These are phyloP conservation scores for Fusarium sublunatum DNA, from an alignment of 2,329 filamentous ascomycete species.

Conservation along the genomic window DNA sequence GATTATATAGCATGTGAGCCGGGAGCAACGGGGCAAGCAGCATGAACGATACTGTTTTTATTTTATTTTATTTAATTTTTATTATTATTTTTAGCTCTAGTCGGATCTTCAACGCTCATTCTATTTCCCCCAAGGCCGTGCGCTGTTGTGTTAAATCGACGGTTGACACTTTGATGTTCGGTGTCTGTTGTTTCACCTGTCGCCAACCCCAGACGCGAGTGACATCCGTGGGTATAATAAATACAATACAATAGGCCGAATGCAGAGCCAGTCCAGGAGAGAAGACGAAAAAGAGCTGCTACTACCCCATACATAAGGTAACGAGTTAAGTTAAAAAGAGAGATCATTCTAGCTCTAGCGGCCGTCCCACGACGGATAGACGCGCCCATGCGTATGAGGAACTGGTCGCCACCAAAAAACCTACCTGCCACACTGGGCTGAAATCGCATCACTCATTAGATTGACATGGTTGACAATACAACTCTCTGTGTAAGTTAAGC, in stretches of 20 bases:
- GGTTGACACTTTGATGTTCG: conserved; percentile 29
- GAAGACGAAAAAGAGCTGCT: not conserved
- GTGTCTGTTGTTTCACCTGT: conserved; percentile 37
- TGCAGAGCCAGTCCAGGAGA: not conserved
- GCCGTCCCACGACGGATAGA: conserved; percentile 38
- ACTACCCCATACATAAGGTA: conserved; percentile 10
- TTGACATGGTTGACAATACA: not conserved
- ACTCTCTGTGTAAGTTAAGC: not conserved
- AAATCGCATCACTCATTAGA: conserved; percentile 9
- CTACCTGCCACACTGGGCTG: conserved; percentile 37
- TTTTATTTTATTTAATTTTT: no score
- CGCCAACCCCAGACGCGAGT: conserved; percentile 31
- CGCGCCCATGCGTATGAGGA: conserved; percentile 31
- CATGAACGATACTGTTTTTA: not conserved
- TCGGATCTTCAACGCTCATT: conserved; percentile 5
- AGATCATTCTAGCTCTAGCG: conserved; percentile 36
- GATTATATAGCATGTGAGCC: not conserved
- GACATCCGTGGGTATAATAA: conserved; percentile 16
- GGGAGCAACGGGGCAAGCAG: not conserved
- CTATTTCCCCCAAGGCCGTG: conserved; percentile 30
- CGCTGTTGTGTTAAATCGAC: conserved; percentile 20
- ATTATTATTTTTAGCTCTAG: conserved; percentile 1
- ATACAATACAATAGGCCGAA: conserved; percentile 2
- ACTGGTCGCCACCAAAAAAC: conserved; percentile 35
- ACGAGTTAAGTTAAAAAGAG: not conserved